A percentile compares a stretch with the other conserved stretches of the same genome.
Evolutionary conservation across 257 asterid genomes (phyloP).

Genomic region (Euphrasia confusa): DNA sequence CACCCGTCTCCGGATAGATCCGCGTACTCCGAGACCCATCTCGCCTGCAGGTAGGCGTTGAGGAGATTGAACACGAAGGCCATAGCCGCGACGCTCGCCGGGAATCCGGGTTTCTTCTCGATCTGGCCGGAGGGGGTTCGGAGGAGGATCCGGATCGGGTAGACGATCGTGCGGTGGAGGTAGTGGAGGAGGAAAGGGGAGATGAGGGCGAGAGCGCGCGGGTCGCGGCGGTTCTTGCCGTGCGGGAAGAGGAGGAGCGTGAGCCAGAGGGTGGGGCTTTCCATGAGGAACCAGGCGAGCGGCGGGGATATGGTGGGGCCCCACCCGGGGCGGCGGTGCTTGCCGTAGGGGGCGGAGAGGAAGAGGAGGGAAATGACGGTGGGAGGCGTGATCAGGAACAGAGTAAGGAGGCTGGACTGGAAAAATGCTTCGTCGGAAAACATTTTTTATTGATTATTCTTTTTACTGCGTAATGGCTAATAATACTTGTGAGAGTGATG

Average conservation of each 20-base stretch:
- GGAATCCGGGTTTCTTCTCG: constrained; percentile 26
- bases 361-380: constrained; percentile 44
- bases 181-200: constrained; percentile 50
- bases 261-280: constrained; percentile 62
- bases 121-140: constrained; percentile 12
- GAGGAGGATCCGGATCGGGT: constrained; percentile 37
- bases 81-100: constrained; percentile 33
- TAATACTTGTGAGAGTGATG: too few species aligned
- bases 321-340: constrained; percentile 58
- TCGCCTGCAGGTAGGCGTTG: constrained; percentile 44
- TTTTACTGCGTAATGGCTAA: too few species aligned
- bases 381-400: constrained; percentile 40
- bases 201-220: constrained; percentile 37
- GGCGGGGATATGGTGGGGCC: constrained; percentile 54
- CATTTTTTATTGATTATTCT: constrained; percentile 16
- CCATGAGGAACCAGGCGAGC: constrained; percentile 58
- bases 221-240: constrained; percentile 37
- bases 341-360: constrained; percentile 61
- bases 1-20: constrained; percentile 26
- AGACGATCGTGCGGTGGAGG: constrained; percentile 47
- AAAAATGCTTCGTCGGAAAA: constrained; percentile 33
- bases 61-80: constrained; percentile 42
- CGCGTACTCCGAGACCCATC: constrained; percentile 57
- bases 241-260: constrained; percentile 47
- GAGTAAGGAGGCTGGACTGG: constrained; percentile 30